Percentiles rank a stretch among this genome's conserved stretches.
phyloP scores from a whole-genome alignment of 2,329 filamentous ascomycete genomes.

The Verticillium dahliae region DNA sequence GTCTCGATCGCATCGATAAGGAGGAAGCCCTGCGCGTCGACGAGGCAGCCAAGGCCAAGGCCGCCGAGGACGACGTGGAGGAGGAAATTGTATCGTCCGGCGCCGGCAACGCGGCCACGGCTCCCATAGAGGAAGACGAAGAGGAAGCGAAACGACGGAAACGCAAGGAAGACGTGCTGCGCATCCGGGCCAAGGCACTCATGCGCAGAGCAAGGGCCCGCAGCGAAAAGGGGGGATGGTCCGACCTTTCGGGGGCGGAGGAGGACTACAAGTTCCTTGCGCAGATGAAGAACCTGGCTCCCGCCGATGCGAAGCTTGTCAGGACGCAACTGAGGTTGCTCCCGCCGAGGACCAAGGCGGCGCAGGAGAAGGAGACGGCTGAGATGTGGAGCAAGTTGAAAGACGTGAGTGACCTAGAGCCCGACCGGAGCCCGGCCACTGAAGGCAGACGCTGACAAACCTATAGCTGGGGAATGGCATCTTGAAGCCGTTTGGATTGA shows the following conservation, averaged over 20 bases:
- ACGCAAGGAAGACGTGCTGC: constrained; percentile 57
- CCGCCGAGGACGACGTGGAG: constrained; percentile 39
- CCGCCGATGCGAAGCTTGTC: constrained; percentile 62
- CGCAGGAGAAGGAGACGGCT: constrained; percentile 79
- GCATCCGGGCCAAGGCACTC: constrained; percentile 77
- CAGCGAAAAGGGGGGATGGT: constrained; percentile 69
- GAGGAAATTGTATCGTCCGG: constrained; percentile 56
- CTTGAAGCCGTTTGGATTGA: constrained; percentile 86
- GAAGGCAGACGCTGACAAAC: not conserved
- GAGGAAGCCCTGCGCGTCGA: constrained; percentile 17
- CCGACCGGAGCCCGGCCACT: not conserved
- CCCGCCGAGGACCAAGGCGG: constrained; percentile 63
- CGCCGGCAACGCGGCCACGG: constrained; percentile 42
- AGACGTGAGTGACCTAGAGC: constrained; percentile 41
- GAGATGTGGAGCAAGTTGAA: constrained; percentile 99
- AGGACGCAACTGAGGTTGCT: constrained; percentile 58
- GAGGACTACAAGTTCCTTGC: constrained; percentile 72
- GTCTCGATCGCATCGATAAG: constrained; percentile 56
- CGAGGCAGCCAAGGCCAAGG: constrained; percentile 28
- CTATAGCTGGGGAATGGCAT: constrained; percentile 77
- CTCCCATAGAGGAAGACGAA: constrained; percentile 15
- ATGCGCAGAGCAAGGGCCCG: constrained; percentile 71
- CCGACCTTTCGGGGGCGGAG: constrained; percentile 67
- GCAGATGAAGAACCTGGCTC: constrained; percentile 51
- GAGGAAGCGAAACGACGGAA: constrained; percentile 23